Conservation (phyloP, 495 filamentous ascomycete genomes). For the Aspergillus cavernicola region DNA sequence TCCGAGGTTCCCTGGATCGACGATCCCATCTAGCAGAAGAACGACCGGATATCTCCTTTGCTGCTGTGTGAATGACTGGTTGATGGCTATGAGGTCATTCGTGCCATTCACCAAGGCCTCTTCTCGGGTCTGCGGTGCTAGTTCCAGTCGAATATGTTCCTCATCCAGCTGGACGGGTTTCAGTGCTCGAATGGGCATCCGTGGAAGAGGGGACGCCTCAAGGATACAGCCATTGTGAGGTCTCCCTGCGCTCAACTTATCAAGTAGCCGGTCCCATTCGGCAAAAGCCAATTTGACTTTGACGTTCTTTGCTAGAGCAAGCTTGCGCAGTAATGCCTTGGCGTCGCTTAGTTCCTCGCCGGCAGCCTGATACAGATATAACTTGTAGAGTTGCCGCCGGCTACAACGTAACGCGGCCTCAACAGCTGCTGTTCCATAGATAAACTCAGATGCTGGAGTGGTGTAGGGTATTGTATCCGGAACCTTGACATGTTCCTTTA, state of each 20-base stretch:
- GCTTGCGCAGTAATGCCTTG: constrained; percentile 49
- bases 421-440: constrained; percentile 82
- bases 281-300: constrained; percentile 48
- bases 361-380: constrained; percentile 64
- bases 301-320: constrained; percentile 57
- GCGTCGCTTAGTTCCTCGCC: constrained; percentile 38
- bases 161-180: constrained; percentile 37
- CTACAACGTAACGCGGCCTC: constrained; percentile 69
- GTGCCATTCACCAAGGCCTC: constrained; percentile 68
- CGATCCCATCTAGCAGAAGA: constrained; percentile 76
- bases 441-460: constrained; percentile 82
- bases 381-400: constrained; percentile 72
- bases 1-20: constrained; percentile 87
- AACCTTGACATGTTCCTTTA: constrained; percentile 35
- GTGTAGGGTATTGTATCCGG: constrained; percentile 70
- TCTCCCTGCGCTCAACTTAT: constrained; percentile 77
- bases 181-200: constrained; percentile 63
- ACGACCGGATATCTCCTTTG: constrained; percentile 64
- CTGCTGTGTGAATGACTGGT: constrained; percentile 23
- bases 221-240: constrained; percentile 90
- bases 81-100: constrained; percentile 33
- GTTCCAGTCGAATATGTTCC: constrained; percentile 50
- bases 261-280: constrained; percentile 61
- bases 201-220: constrained; percentile 79
- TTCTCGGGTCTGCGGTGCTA: constrained; percentile 68